These are phyloP conservation scores for Cutaneotrichosporon cavernicola DNA, from an alignment of 1,284 basidiomycete genomes.

Conservation along the genomic window DNA sequence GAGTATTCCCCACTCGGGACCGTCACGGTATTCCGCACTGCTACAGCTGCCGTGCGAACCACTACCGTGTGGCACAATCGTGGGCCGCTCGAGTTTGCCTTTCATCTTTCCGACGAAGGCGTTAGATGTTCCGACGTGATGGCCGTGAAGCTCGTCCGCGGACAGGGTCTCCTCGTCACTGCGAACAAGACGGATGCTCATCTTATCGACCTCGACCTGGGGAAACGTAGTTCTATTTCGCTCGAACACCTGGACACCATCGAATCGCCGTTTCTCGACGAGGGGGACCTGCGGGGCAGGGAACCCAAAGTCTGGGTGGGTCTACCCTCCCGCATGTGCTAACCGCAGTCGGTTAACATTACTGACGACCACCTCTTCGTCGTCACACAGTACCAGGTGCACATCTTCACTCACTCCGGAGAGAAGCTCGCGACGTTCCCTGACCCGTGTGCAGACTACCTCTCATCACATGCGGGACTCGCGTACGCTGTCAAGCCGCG, in stretches of 20 bases:
- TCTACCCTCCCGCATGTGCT: neutral
- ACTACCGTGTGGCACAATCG: neutral
- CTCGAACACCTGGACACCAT: neutral
- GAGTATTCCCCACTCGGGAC: conserved; percentile 1
- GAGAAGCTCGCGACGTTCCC: conserved; percentile 27
- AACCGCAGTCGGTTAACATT: conserved; percentile 42
- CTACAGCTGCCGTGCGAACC: conserved; percentile 10
- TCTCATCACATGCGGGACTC: neutral
- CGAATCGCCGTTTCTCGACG: neutral
- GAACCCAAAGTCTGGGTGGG: conserved; percentile 1
- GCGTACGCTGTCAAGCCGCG: neutral
- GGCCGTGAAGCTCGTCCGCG: neutral
- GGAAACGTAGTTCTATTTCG: neutral
- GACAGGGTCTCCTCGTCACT: conserved; percentile 23
- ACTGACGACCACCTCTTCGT: conserved; percentile 44
- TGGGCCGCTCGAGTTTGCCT: conserved; percentile 30
- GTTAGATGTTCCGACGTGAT: conserved; percentile 10
- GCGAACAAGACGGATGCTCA: conserved; percentile 6
- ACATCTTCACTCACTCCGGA: conserved; percentile 29
- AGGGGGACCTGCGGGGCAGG: neutral
- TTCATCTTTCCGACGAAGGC: conserved; percentile 27
- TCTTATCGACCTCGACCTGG: conserved; percentile 6
- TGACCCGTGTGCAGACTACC: neutral
- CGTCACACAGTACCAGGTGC: conserved; percentile 22
- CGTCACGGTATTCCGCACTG: conserved; percentile 12